These are phyloP conservation scores for Fonsecaea multimorphosa DNA, from an alignment of 2,329 filamentous ascomycete species.

Conservation along the genomic window DNA sequence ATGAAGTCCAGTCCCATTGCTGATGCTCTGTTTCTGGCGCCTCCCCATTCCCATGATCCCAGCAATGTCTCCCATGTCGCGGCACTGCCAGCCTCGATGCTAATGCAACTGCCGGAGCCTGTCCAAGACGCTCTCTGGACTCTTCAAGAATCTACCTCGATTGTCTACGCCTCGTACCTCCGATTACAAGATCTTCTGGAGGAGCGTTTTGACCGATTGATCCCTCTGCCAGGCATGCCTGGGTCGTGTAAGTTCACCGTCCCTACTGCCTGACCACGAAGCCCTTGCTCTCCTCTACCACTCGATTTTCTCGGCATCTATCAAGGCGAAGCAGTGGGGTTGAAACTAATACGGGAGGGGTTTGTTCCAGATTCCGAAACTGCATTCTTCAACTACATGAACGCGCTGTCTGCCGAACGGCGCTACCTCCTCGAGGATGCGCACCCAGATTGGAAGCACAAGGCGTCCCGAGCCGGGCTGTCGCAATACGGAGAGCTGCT, in stretches of 20 bases:
- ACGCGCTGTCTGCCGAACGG: conserved; percentile 34
- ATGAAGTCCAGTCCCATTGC: conserved; percentile 24
- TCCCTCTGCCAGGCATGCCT: conserved; percentile 24
- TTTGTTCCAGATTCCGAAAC: conserved; percentile 30
- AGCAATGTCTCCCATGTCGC: conserved; percentile 34
- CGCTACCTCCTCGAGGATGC: conserved; percentile 35
- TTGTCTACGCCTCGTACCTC: conserved; percentile 36
- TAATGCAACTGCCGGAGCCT: conserved; percentile 31
- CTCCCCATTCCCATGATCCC: conserved; percentile 35
- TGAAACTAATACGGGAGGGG: conserved; percentile 5
- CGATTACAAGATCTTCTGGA: conserved; percentile 32
- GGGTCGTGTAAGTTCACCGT: conserved; percentile 26
- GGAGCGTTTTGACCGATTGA: conserved; percentile 35
- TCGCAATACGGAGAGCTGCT: conserved; percentile 25
- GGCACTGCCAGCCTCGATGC: conserved; percentile 32
- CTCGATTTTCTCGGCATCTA: background rate
- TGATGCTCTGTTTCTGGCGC: conserved; percentile 34
- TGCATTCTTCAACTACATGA: conserved; percentile 37
- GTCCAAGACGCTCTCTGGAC: conserved; percentile 34
- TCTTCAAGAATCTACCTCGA: conserved; percentile 37
- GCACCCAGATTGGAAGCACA: conserved; percentile 37
- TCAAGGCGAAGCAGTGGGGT: background rate
- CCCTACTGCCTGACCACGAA: background rate
- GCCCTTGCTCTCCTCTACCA: background rate
- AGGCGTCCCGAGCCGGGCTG: conserved; percentile 32